Base-by-base conservation (phyloP, 371 early-diverging fungal genomes). In the Mortierella sp. region DNA sequence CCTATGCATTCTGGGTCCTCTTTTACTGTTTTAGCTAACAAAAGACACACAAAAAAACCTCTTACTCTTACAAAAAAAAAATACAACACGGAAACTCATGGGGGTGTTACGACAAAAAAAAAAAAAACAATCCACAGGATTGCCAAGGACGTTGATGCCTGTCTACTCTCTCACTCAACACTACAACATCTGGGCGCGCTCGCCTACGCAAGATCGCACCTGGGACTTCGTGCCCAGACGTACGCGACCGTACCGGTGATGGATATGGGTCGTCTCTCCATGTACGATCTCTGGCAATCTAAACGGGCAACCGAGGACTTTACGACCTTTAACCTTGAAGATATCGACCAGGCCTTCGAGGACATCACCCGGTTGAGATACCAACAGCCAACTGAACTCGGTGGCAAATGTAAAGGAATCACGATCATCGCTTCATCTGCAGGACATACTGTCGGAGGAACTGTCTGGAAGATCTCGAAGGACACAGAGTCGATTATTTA, bases 391-490 rank as follows among this genome's bases (percentile, higher is more conserved):
- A 89, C 85, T 53, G 82, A 83, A 1, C 81, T 97, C 17, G 52
- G 82, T 1, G 94, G 92, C 9, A 93, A 96, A 60, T 90, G 90
- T 80, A 83, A 90, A 55, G 95, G 94, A 8, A 94, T 99, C 14
- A 89, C 90, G 0, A 89, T 99, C 46, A 94, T 95, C 11, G 96
- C 99, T 3, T 94, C 93, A 78, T 85, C 93, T 37, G 98, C 98
- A 17, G 99, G 99, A 7, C 96, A 99, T 78, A 92, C 98, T 0
- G 83, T 99, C 50, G 99, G 99, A 70, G 99, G 99, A 42, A 93
- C 98, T 0, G 84, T 99, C 28, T 99, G 98, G 98, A 95, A 94
- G 70, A 96, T 99, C 54, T 90, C 90, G 60, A 96, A 94, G 71
- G 97, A 94, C 53, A 90, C 93, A 7, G 97, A 99, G 57, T 92